Conservation (phyloP, 2,329 filamentous ascomycete genomes). For the Alternaria brassicicola region DNA sequence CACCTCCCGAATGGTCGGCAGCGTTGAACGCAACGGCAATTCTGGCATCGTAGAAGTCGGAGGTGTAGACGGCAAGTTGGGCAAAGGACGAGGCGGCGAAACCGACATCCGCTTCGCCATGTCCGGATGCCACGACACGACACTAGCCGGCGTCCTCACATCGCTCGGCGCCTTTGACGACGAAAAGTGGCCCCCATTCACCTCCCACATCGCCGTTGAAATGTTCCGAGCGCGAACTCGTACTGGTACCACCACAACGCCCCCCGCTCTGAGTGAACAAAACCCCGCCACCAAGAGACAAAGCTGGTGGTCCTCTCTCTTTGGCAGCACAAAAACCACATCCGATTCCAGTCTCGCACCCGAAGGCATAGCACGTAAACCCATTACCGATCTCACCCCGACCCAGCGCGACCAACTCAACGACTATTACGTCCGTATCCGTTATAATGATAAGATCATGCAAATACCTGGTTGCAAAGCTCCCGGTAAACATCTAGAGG, state of each 20-base stretch:
- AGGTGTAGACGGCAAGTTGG: constrained; percentile 38
- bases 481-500: constrained; percentile 80
- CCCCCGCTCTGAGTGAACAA: not conserved
- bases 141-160: constrained; percentile 77
- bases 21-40: constrained; percentile 42
- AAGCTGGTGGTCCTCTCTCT: constrained; percentile 48
- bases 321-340: constrained; percentile 32
- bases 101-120: constrained; percentile 73
- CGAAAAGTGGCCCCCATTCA: constrained; percentile 86
- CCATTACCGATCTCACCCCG: constrained; percentile 60
- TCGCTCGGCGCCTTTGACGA: constrained; percentile 80
- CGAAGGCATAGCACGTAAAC: constrained; percentile 65
- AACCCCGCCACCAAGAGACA: constrained; percentile 21
- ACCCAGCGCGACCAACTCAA: constrained; percentile 66
- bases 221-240: constrained; percentile 69
- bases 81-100: constrained; percentile 55
- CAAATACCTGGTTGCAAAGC: constrained; percentile 80
- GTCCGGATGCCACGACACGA: constrained; percentile 92
- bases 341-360: constrained; percentile 11
- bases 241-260: not conserved
- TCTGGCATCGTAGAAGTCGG: constrained; percentile 52
- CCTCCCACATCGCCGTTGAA: constrained; percentile 88
- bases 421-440: constrained; percentile 84
- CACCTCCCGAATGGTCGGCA: constrained; percentile 58
- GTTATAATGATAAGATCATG: constrained; percentile 88